Conservation (phyloP, 257 asterid genomes). For the Orobanche coerulescens region DNA sequence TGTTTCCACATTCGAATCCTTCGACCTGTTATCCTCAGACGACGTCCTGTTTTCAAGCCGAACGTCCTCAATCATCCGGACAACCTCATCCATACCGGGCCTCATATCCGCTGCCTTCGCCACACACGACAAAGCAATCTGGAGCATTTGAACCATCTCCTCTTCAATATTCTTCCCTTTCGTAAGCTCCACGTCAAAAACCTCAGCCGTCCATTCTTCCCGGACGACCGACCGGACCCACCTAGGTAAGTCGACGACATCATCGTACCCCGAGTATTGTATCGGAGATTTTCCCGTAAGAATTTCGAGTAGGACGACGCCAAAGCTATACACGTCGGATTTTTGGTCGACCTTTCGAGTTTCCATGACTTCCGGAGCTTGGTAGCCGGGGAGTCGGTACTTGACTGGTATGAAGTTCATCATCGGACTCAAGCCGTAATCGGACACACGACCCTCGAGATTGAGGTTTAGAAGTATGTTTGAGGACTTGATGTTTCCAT, state of each 20-base stretch:
- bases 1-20: constrained; percentile 31
- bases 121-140: constrained; percentile 76
- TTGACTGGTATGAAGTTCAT: constrained; percentile 44
- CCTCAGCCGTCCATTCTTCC: constrained; percentile 99
- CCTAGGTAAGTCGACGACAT: constrained; percentile 77
- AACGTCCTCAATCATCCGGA: constrained; percentile 60
- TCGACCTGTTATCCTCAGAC: constrained; percentile 62
- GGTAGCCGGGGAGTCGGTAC: constrained; percentile 65
- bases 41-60: constrained; percentile 60
- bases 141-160: constrained; percentile 96
- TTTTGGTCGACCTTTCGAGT: constrained; percentile 56
- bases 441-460: constrained; percentile 59
- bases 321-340: constrained; percentile 88
- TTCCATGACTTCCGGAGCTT: constrained; percentile 85
- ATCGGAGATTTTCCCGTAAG: constrained; percentile 82
- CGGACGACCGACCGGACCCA: constrained; percentile 92
- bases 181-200: constrained; percentile 66
- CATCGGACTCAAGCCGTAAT: constrained; percentile 56
- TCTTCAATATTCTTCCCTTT: constrained; percentile 58
- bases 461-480: constrained; percentile 56
- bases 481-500: constrained; percentile 85
- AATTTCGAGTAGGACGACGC: constrained; percentile 81
- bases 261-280: constrained; percentile 48
- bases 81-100: constrained; percentile 68
- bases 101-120: constrained; percentile 54